These are phyloP conservation scores for Paramecium pentaurelia DNA, from an alignment of 73 alveolate genomes.

Conservation along the genomic window DNA sequence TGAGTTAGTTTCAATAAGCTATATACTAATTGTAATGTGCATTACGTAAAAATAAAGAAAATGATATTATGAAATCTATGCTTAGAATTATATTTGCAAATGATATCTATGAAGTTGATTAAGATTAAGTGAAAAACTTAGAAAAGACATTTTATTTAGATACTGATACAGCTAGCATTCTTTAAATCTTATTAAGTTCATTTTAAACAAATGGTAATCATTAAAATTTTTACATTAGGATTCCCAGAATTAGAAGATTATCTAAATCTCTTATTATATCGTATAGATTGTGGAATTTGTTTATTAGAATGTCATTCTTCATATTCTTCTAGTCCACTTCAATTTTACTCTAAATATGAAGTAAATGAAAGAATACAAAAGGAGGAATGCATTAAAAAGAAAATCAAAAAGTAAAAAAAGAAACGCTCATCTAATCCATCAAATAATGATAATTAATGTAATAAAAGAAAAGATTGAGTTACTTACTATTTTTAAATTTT, in stretches of 20 bases:
- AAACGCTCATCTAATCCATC: not conserved
- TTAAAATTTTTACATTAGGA: not conserved
- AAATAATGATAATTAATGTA: not conserved
- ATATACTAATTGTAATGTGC: not conserved
- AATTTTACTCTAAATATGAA: slow-evolving; percentile 25
- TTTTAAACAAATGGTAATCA: not conserved
- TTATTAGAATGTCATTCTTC: not conserved
- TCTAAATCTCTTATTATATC: not conserved
- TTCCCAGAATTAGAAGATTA: slow-evolving; percentile 44
- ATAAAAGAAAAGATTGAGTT: not conserved
- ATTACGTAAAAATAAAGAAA: not conserved
- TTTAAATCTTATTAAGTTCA: slow-evolving; percentile 6
- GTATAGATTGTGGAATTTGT: slow-evolving; percentile 32
- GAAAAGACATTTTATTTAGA: not conserved
- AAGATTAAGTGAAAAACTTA: not conserved
- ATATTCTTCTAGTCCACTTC: slow-evolving; percentile 8
- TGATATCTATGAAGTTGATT: slow-evolving; percentile 8
- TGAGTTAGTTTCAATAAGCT: slow-evolving; percentile 43
- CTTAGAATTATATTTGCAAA: not conserved
- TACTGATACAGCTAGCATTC: not conserved
- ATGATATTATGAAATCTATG: not conserved
- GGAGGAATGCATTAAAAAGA: slow-evolving; percentile 3
- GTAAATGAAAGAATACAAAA: not conserved
- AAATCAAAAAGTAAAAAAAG: not conserved
- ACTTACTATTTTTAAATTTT: not conserved